These are phyloP conservation scores for Combretum micranthum DNA, from an alignment of 345 rosid species.

Conservation along the genomic window DNA sequence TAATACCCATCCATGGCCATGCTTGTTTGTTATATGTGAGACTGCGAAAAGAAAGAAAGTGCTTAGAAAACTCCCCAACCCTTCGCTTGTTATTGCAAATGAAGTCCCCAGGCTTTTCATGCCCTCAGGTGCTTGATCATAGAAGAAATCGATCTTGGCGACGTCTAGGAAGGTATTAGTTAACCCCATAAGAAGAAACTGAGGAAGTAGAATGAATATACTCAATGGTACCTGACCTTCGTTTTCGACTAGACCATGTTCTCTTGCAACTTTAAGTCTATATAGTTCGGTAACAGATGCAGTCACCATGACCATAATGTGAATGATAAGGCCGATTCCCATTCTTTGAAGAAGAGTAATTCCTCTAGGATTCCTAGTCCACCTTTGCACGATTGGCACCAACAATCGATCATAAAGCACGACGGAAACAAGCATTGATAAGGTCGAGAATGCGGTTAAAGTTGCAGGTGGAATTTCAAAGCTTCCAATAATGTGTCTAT, in stretches of 20 bases:
- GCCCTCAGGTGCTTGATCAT: conserved; percentile 73
- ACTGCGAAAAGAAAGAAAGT: conserved; percentile 58
- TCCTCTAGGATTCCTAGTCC: conserved; percentile 65
- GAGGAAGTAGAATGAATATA: conserved; percentile 60
- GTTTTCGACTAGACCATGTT: no score
- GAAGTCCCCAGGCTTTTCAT: conserved; percentile 85
- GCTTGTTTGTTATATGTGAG: no score
- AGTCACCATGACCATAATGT: conserved; percentile 35
- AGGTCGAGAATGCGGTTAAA: no score
- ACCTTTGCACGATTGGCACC: conserved; percentile 31
- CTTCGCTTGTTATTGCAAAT: conserved; percentile 44
- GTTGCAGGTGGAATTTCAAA: conserved; percentile 65
- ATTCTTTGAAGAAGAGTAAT: no score
- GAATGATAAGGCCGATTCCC: conserved; percentile 56
- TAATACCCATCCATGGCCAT: no score
- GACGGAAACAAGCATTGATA: no score
- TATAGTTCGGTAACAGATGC: conserved; percentile 48
- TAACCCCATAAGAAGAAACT: conserved; percentile 56
- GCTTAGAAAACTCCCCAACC: conserved; percentile 57
- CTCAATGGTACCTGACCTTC: conserved; percentile 56
- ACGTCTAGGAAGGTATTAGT: conserved; percentile 55
- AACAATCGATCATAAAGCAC: conserved; percentile 44
- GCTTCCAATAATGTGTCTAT: conserved; percentile 38
- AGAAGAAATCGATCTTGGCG: conserved; percentile 76
- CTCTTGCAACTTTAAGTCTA: no score